Evolutionary conservation across 257 asterid species (phyloP).

Genomic region (Scutellaria barbata): DNA sequence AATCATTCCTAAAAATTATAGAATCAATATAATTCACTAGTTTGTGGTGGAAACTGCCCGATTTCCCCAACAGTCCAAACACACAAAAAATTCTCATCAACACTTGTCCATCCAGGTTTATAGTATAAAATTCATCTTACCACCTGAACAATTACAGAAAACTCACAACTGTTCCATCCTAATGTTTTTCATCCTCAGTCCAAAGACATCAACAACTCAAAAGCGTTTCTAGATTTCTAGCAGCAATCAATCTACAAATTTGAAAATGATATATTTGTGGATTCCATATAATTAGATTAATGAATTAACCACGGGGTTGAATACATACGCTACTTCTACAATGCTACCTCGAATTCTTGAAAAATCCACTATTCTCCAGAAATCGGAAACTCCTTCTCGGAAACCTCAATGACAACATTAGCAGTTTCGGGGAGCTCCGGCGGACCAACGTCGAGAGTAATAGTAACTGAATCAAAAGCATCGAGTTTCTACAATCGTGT

Average conservation of each 20-base stretch:
- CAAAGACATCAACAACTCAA: not conserved
- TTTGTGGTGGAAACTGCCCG: too few species aligned
- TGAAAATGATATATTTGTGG: not conserved
- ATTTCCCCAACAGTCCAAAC: too few species aligned
- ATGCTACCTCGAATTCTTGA: slow-evolving; percentile 72
- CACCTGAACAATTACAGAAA: not conserved
- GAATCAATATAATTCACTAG: too few species aligned
- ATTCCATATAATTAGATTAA: not conserved
- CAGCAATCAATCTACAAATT: slow-evolving; percentile 6
- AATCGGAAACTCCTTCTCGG: slow-evolving; percentile 60
- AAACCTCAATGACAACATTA: slow-evolving; percentile 74
- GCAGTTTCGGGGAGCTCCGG: slow-evolving; percentile 87
- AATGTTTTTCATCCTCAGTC: slow-evolving; percentile 6
- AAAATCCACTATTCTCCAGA: slow-evolving; percentile 69
- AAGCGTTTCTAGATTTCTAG: slow-evolving; percentile 17
- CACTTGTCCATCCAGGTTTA: not conserved
- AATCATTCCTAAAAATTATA: too few species aligned
- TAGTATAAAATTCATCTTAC: not conserved
- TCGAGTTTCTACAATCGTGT: slow-evolving; percentile 63
- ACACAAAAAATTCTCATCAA: not conserved
- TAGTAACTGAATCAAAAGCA: slow-evolving; percentile 75
- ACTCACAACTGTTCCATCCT: not conserved
- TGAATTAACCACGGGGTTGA: slow-evolving; percentile 20
- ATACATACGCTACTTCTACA: slow-evolving; percentile 19
- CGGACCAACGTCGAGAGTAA: slow-evolving; percentile 85